phyloP scores from a whole-genome alignment of 1,284 basidiomycete species.

The Microbotryum silenes-acaulis region DNA sequence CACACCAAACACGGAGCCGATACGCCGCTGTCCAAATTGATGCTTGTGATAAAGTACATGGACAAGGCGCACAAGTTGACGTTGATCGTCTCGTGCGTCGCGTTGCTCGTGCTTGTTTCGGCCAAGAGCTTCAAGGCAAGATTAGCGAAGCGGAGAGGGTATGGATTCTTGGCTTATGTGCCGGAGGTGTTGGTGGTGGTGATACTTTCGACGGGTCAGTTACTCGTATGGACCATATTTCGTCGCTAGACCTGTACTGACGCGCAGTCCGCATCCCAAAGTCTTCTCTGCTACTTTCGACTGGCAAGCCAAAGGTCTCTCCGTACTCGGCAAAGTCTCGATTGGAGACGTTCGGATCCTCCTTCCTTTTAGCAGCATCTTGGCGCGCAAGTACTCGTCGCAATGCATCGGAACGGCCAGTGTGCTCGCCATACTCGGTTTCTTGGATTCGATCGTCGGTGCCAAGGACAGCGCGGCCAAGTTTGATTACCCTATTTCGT shows the following conservation, averaged over 20 bases:
- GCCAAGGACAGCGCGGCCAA: constrained; percentile 77
- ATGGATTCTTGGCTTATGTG: constrained; percentile 52
- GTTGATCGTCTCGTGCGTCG: constrained; percentile 59
- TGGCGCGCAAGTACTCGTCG: constrained; percentile 4
- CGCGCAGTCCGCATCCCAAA: constrained; percentile 38
- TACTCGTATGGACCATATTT: not conserved
- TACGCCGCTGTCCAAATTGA: constrained; percentile 63
- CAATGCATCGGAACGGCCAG: constrained; percentile 20
- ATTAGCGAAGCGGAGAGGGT: constrained; percentile 52
- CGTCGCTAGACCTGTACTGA: not conserved
- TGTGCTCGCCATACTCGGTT: constrained; percentile 30
- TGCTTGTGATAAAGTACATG: constrained; percentile 64
- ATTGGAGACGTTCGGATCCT: constrained; percentile 26
- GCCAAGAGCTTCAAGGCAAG: constrained; percentile 47
- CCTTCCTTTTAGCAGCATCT: constrained; percentile 32
- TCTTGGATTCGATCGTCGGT: constrained; percentile 54
- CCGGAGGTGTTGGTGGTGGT: constrained; percentile 78
- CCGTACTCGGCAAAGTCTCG: constrained; percentile 57
- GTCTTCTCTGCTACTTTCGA: constrained; percentile 60
- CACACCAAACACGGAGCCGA: constrained; percentile 33
- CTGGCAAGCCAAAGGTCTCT: constrained; percentile 72
- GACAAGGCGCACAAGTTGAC: constrained; percentile 58
- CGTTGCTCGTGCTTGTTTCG: constrained; percentile 52
- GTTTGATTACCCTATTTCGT: constrained; percentile 67
- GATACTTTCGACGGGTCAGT: constrained; percentile 65